phyloP scores from a whole-genome alignment of 805 yeast genomes.

The Candida germanica region DNA sequence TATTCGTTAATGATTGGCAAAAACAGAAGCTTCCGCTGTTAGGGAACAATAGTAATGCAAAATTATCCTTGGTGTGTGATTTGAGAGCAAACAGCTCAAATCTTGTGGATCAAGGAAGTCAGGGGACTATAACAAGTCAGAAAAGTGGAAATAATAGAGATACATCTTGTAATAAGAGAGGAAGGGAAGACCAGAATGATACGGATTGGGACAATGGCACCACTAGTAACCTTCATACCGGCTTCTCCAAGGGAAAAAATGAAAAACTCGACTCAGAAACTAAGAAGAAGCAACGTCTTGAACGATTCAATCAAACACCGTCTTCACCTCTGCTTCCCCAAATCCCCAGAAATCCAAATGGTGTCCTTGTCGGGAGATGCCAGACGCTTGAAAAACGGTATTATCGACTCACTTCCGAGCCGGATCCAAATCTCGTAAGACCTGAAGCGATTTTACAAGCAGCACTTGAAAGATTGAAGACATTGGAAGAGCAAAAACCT shows the following conservation, averaged over 20 bases:
- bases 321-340: slow-evolving; percentile 1
- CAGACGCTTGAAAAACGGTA: slow-evolving; percentile 71
- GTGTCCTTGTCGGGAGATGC: slow-evolving; percentile 56
- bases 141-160: not conserved
- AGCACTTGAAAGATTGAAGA: slow-evolving; percentile 52
- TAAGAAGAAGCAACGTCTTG: slow-evolving; percentile 43
- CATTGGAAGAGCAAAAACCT: slow-evolving; percentile 43
- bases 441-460: slow-evolving; percentile 62
- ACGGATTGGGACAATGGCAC: not conserved
- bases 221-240: not conserved
- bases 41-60: slow-evolving; percentile 21
- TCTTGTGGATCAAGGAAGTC: not conserved
- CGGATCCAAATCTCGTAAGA: slow-evolving; percentile 79
- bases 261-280: slow-evolving; percentile 25
- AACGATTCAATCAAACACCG: slow-evolving; percentile 46
- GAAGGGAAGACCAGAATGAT: not conserved
- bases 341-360: slow-evolving; percentile 10
- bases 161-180: not conserved
- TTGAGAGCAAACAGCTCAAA: not conserved
- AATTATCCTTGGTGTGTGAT: not conserved
- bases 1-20: slow-evolving; percentile 55
- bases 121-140: not conserved
- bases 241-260: not conserved
- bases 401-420: slow-evolving; percentile 83
- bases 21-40: slow-evolving; percentile 50